Percentiles rank a stretch among this genome's conserved stretches.
Evolutionary conservation across 169 alveolate species (phyloP).

Genomic region (Pseudocohnilembus persalinus): DNA sequence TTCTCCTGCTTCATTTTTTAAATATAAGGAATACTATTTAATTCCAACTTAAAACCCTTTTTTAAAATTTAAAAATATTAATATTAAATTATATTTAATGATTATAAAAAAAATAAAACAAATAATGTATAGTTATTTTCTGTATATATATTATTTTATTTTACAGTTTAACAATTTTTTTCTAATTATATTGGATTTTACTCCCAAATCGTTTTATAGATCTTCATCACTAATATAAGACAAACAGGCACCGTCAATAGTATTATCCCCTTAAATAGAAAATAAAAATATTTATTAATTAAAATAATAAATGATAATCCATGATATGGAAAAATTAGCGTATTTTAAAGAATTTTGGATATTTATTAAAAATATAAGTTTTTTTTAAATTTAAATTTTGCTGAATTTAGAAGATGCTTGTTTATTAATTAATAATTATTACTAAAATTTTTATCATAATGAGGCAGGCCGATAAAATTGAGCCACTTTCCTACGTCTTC

Average conservation of each 20-base stretch:
- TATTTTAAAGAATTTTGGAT: too few relatives aligned
- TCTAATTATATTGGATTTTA: conserved; percentile 29
- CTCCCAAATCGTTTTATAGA: conserved; percentile 22
- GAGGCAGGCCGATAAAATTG: conserved; percentile 31
- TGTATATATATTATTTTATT: not conserved
- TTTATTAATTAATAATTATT: not conserved
- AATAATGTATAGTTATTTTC: not conserved
- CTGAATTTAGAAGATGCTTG: not conserved
- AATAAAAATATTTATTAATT: too few relatives aligned
- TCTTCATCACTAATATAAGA: conserved; percentile 29
- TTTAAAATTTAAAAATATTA: too few relatives aligned
- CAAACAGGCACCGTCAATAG: conserved; percentile 50
- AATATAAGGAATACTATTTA: not conserved
- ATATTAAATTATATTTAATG: too few relatives aligned
- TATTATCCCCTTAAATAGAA: conserved; percentile 22
- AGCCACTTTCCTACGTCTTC: conserved; percentile 46
- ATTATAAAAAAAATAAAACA: too few relatives aligned
- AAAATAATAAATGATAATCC: too few relatives aligned
- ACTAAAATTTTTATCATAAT: conserved; percentile 25
- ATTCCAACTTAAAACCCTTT: not conserved
- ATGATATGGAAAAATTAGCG: too few relatives aligned
- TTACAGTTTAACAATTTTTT: conserved; percentile 45
- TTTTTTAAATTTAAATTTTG: not conserved
- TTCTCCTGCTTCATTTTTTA: not conserved
- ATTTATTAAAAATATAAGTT: too few relatives aligned